A percentile compares a stretch with the other conserved stretches of the same genome.
phyloP scores from a whole-genome alignment of 139 green algal genomes.

The Volvox africanus region DNA sequence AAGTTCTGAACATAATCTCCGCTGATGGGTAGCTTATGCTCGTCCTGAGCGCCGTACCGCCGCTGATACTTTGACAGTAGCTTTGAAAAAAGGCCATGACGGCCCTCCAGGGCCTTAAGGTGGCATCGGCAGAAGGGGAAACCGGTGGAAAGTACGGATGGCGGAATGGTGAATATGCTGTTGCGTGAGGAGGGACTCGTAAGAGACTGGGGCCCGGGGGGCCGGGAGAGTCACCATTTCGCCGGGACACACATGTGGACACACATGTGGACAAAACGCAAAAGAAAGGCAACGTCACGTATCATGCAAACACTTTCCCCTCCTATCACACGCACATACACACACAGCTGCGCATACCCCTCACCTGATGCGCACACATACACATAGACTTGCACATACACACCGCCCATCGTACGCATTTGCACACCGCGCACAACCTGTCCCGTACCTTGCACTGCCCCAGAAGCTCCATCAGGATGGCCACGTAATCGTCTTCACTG shows the following conservation, averaged over 20 bases:
- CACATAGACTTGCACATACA: background rate
- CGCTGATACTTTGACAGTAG: slow-evolving; percentile 32
- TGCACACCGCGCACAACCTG: too few relatives aligned
- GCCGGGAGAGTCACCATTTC: too few relatives aligned
- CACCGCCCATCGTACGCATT: background rate
- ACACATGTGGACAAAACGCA: too few relatives aligned
- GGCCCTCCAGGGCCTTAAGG: slow-evolving; percentile 7
- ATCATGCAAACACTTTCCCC: too few relatives aligned
- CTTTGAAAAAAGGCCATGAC: slow-evolving; percentile 37
- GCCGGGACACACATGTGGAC: too few relatives aligned
- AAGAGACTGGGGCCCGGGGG: too few relatives aligned
- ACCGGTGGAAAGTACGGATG: background rate
- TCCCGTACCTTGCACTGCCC: slow-evolving; percentile 24
- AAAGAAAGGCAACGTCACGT: too few relatives aligned
- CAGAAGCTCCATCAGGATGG: slow-evolving; percentile 35
- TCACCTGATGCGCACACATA: too few relatives aligned
- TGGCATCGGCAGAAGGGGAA: background rate
- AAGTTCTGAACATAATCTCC: slow-evolving; percentile 16
- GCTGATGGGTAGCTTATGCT: slow-evolving; percentile 40
- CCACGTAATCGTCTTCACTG: slow-evolving; percentile 5
- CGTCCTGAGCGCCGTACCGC: background rate
- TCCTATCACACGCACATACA: background rate
- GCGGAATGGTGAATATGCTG: too few relatives aligned
- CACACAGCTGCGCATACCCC: background rate
- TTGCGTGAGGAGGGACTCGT: background rate